Evolutionary conservation across 306 rosid genomes (phyloP).

Genomic region (Vicia faba): DNA sequence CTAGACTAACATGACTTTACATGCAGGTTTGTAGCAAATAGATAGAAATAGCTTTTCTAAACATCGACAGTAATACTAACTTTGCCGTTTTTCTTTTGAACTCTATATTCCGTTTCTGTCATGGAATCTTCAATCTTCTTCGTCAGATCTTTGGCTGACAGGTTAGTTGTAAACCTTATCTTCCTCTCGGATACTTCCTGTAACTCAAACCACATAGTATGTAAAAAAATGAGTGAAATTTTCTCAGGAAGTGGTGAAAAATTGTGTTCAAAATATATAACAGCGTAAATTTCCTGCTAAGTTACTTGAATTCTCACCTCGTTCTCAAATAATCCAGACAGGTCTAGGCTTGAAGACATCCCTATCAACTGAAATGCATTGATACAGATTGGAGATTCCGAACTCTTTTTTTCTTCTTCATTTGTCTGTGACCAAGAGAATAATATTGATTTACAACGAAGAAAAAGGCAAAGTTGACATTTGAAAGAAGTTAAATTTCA

Average conservation of each 20-base stretch:
- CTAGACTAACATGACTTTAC: not conserved
- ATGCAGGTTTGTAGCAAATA: constrained; percentile 19
- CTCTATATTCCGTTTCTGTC: constrained; percentile 71
- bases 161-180: constrained; percentile 86
- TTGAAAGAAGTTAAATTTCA: not conserved
- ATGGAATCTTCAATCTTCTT: constrained; percentile 70
- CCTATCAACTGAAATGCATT: constrained; percentile 95
- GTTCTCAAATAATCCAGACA: constrained; percentile 91
- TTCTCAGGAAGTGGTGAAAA: not conserved
- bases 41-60: constrained; percentile 4
- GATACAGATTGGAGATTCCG: constrained; percentile 57
- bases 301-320: constrained; percentile 59
- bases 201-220: constrained; percentile 23
- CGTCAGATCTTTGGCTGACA: constrained; percentile 63
- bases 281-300: not conserved
- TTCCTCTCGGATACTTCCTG: constrained; percentile 92
- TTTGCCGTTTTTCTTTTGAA: constrained; percentile 82
- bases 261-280: not conserved
- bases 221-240: not conserved
- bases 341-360: constrained; percentile 90
- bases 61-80: constrained; percentile 45
- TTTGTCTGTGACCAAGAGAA: constrained; percentile 48
- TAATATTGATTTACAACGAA: constrained; percentile 29
- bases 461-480: not conserved
- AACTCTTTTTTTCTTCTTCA: constrained; percentile 52